Conservation (phyloP, 2,329 filamentous ascomycete species). For the Hypomyces perniciosus region DNA sequence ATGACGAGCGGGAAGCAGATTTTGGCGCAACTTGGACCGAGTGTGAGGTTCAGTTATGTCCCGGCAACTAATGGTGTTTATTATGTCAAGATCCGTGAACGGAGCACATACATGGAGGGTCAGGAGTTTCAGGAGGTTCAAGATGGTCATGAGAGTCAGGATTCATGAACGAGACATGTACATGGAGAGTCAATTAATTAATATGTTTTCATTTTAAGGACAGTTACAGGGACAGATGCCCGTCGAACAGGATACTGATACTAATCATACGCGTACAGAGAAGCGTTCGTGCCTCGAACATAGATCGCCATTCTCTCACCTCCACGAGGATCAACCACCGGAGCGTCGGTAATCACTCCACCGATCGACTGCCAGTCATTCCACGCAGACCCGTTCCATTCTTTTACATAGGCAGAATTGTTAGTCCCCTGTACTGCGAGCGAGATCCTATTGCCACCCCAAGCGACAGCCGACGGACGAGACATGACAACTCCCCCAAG, state of each 20-base stretch:
- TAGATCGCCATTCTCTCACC: background rate
- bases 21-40: constrained; percentile 7
- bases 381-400: constrained; percentile 4
- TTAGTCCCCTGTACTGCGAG: constrained; percentile 4
- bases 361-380: constrained; percentile 7
- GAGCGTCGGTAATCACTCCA: constrained; percentile 5
- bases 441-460: background rate
- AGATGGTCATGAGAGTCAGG: background rate
- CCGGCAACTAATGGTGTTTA: constrained; percentile 4
- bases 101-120: background rate
- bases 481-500: constrained; percentile 14
- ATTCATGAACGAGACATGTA: background rate
- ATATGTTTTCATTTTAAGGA: background rate
- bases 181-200: background rate
- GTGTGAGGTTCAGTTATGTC: constrained; percentile 2
- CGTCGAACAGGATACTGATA: background rate
- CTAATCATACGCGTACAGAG: constrained; percentile 11
- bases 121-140: background rate
- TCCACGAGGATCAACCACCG: constrained; percentile 5
- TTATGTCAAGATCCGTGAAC: background rate
- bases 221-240: too few relatives aligned
- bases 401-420: constrained; percentile 4
- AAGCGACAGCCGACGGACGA: constrained; percentile 5
- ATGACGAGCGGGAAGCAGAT: constrained; percentile 17
- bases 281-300: constrained; percentile 5